phyloP scores from a whole-genome alignment of 2,329 filamentous ascomycete genomes.

The Cladosporium sphaerospermum region DNA sequence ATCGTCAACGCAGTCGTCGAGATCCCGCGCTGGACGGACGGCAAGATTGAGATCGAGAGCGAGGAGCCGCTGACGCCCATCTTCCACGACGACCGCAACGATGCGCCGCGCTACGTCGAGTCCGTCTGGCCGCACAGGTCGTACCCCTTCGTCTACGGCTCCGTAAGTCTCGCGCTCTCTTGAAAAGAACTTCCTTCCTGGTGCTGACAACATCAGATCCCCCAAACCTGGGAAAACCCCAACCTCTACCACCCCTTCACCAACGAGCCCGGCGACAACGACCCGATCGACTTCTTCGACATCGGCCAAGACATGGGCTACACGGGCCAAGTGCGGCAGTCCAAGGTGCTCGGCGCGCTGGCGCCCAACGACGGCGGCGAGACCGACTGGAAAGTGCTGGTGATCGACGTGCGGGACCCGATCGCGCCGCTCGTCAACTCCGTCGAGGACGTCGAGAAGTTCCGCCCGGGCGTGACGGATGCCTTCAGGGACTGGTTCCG shows the following conservation, averaged over 20 bases:
- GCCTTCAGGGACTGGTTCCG: conserved; percentile 99
- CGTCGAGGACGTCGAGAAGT: conserved; percentile 96
- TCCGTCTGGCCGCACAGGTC: conserved; percentile 99
- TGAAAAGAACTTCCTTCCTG: background rate
- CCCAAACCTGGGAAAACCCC: conserved; percentile 99
- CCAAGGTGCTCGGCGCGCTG: conserved; percentile 99
- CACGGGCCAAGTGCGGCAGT: conserved; percentile 95
- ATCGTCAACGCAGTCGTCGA: conserved; percentile 99
- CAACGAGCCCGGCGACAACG: conserved; percentile 99
- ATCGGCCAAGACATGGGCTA: conserved; percentile 97
- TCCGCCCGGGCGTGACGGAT: conserved; percentile 90
- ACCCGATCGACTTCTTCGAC: conserved; percentile 98
- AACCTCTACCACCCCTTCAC: conserved; percentile 94
- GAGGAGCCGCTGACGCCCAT: conserved; percentile 97
- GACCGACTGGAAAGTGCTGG: conserved; percentile 99
- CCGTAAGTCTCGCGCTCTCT: conserved; percentile 28
- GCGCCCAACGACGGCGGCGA: conserved; percentile 98
- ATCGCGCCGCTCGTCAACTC: conserved; percentile 95
- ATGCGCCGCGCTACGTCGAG: conserved; percentile 97
- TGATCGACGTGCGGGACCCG: conserved; percentile 97
- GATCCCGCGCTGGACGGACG: conserved; percentile 99
- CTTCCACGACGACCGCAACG: conserved; percentile 99
- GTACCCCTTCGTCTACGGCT: conserved; percentile 99
- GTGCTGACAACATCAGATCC: conserved; percentile 53
- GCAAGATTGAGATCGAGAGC: conserved; percentile 99